Conservation (phyloP, 495 filamentous ascomycete genomes). For the Daldinia bambusicola region DNA sequence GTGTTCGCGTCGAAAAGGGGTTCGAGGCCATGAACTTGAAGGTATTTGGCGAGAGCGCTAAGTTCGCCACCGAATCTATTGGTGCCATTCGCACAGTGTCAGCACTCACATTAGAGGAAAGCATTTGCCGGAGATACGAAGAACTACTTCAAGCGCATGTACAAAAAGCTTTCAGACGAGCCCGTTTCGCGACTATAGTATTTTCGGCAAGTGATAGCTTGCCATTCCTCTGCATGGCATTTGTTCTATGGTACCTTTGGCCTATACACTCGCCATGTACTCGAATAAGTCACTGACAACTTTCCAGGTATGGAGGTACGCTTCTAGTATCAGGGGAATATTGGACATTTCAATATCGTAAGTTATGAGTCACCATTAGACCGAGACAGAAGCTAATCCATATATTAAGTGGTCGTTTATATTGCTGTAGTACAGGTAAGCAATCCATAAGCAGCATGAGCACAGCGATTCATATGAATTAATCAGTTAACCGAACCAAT, state of each 20-base stretch:
- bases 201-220: slow-evolving; percentile 64
- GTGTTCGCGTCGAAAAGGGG: slow-evolving; percentile 62
- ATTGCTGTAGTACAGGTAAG: slow-evolving; percentile 58
- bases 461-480: not conserved
- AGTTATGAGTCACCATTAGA: slow-evolving; percentile 20
- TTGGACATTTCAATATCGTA: slow-evolving; percentile 57
- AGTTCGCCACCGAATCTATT: slow-evolving; percentile 67
- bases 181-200: slow-evolving; percentile 61
- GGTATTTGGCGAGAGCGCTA: slow-evolving; percentile 65
- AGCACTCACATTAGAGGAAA: slow-evolving; percentile 64
- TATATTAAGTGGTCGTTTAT: slow-evolving; percentile 56
- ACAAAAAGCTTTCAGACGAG: slow-evolving; percentile 60
- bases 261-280: not conserved
- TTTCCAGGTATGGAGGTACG: slow-evolving; percentile 55
- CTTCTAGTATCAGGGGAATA: slow-evolving; percentile 57
- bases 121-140: slow-evolving; percentile 60
- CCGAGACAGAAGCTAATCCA: slow-evolving; percentile 21
- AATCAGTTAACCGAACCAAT: slow-evolving; percentile 23
- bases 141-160: slow-evolving; percentile 63
- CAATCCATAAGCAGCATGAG: slow-evolving; percentile 16
- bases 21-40: slow-evolving; percentile 63
- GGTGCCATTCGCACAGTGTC: slow-evolving; percentile 67
- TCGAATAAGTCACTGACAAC: not conserved
- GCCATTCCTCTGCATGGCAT: slow-evolving; percentile 64
- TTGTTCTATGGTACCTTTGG: slow-evolving; percentile 65